Evolutionary conservation across 2,329 filamentous ascomycete genomes (phyloP).

Genomic region (Xylogone sp.): DNA sequence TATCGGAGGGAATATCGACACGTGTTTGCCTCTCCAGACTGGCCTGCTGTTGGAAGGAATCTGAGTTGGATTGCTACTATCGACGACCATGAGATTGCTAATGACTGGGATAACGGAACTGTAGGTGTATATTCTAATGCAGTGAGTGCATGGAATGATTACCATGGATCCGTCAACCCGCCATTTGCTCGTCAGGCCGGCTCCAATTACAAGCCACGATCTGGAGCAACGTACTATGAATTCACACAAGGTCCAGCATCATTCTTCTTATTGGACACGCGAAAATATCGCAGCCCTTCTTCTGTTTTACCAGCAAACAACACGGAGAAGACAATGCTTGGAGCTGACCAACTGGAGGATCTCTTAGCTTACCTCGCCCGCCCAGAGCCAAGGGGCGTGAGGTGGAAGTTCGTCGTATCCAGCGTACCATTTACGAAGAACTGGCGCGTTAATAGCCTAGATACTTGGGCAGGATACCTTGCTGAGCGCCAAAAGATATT

Average conservation of each 20-base stretch:
- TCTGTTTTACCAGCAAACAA: constrained; percentile 57
- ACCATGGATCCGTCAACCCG: constrained; percentile 82
- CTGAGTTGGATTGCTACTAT: constrained; percentile 97
- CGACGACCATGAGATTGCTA: constrained; percentile 94
- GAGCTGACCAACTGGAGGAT: constrained; percentile 71
- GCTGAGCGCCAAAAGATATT: constrained; percentile 74
- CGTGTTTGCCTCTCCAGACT: constrained; percentile 93
- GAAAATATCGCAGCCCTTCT: constrained; percentile 73
- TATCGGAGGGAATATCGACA: constrained; percentile 92
- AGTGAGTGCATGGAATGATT: constrained; percentile 68
- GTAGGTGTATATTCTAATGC: constrained; percentile 78
- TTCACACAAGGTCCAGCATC: constrained; percentile 88
- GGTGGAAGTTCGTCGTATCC: constrained; percentile 91
- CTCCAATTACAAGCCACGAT: constrained; percentile 31
- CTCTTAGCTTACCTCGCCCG: constrained; percentile 72
- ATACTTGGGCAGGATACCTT: constrained; percentile 94
- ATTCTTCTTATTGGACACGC: constrained; percentile 93
- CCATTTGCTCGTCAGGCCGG: constrained; percentile 56
- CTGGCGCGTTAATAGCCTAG: constrained; percentile 81
- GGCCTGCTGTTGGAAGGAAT: constrained; percentile 69
- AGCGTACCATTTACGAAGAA: constrained; percentile 97
- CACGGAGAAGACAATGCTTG: constrained; percentile 81
- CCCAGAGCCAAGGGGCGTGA: constrained; percentile 70
- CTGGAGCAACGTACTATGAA: constrained; percentile 75
- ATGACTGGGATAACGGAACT: constrained; percentile 84